A percentile compares a stretch with the other conserved stretches of the same genome.
Evolutionary conservation across 2,329 filamentous ascomycete genomes (phyloP).

Genomic region (Trichoderma harzianum): DNA sequence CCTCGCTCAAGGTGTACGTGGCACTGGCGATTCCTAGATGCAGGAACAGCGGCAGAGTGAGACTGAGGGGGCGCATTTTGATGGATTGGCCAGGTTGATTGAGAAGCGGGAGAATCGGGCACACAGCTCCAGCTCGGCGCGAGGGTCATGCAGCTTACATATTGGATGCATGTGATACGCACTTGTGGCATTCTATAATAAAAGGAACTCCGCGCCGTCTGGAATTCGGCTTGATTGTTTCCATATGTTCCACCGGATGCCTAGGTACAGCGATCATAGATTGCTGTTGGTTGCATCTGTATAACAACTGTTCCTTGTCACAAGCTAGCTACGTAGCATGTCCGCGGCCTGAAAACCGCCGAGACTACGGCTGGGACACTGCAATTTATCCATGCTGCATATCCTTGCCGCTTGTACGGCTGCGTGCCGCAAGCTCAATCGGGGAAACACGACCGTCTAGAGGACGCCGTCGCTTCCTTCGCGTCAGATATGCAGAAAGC

Average conservation of each 20-base stretch:
- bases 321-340: neutral
- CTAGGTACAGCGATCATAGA: neutral
- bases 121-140: neutral
- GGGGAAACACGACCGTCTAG: neutral
- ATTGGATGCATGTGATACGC: neutral
- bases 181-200: neutral
- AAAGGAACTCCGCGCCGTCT: neutral
- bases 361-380: neutral
- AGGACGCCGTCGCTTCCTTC: neutral
- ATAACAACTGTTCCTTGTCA: neutral
- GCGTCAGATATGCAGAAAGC: neutral
- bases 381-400: neutral
- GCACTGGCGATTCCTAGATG: neutral
- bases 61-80: neutral
- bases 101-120: neutral
- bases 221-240: neutral
- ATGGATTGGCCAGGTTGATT: neutral
- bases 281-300: neutral
- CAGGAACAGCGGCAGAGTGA: neutral
- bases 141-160: neutral
- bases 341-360: neutral
- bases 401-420: neutral
- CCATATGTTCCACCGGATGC: neutral
- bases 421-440: neutral
- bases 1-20: constrained; percentile 9